phyloP scores from a whole-genome alignment of 352 stramenopile genomes.

The Phytophthora aleatoria region DNA sequence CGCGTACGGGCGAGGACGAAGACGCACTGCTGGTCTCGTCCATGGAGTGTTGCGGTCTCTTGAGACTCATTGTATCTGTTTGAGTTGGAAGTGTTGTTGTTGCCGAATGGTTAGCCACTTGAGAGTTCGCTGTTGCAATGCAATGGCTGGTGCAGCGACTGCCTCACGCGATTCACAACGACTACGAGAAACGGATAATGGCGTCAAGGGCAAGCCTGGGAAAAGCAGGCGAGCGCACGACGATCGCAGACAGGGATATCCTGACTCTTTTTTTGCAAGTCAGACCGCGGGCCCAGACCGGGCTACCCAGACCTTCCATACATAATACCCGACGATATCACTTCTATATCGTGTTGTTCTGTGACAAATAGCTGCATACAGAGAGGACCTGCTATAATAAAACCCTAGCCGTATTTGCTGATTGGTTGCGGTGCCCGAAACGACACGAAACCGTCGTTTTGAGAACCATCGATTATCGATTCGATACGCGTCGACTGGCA shows the following conservation, averaged over 20 bases:
- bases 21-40: not conserved
- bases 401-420: conserved; percentile 6
- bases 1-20: not conserved
- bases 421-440: conserved; percentile 9
- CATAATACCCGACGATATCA: not conserved
- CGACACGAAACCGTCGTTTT: conserved; percentile 12
- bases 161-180: not conserved
- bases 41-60: conserved; percentile 24
- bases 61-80: conserved; percentile 27
- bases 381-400: conserved; percentile 8
- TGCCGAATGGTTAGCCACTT: conserved; percentile 7
- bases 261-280: conserved; percentile 21
- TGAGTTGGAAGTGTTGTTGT: not conserved
- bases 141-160: not conserved
- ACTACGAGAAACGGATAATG: conserved; percentile 24
- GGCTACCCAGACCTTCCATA: conserved; percentile 10
- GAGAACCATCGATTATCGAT: not conserved
- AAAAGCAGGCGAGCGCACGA: conserved; percentile 26
- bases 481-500: not conserved
- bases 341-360: not conserved
- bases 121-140: not conserved
- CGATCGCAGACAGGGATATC: not conserved
- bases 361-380: not conserved
- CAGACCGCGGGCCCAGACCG: conserved; percentile 4
- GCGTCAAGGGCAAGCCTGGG: conserved; percentile 7